Evolutionary conservation across 2,329 filamentous ascomycete species (phyloP).

Genomic region (Pyricularia sp.): DNA sequence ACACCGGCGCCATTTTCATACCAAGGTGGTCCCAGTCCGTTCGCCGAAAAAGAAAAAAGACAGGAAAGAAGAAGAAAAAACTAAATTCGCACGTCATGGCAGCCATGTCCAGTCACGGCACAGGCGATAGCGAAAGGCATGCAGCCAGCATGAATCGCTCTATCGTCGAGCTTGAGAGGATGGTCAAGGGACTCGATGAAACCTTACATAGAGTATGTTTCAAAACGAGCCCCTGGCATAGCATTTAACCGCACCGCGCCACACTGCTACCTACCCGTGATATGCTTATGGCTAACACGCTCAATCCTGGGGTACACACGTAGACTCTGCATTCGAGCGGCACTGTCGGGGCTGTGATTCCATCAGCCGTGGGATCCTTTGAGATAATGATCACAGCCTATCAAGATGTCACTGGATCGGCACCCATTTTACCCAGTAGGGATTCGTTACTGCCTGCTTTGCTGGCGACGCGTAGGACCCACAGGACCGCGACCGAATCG

Average conservation of each 20-base stretch:
- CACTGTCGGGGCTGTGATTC: neutral
- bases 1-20: neutral
- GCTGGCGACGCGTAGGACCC: slow-evolving; percentile 55
- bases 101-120: neutral
- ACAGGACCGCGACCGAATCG: slow-evolving; percentile 51
- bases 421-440: slow-evolving; percentile 52
- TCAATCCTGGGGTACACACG: neutral
- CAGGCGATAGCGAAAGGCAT: slow-evolving; percentile 22
- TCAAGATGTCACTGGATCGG: slow-evolving; percentile 43
- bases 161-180: slow-evolving; percentile 49
- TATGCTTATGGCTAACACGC: slow-evolving; percentile 10
- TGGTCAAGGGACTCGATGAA: slow-evolving; percentile 40
- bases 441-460: slow-evolving; percentile 59
- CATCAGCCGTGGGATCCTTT: slow-evolving; percentile 17
- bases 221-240: neutral
- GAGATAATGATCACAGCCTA: slow-evolving; percentile 52
- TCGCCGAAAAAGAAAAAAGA: neutral
- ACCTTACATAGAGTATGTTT: slow-evolving; percentile 30
- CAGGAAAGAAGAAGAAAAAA: neutral
- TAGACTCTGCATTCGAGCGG: slow-evolving; percentile 1
- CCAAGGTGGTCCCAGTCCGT: neutral
- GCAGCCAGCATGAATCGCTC: slow-evolving; percentile 50
- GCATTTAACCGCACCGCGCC: neutral
- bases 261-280: neutral
- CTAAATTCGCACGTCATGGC: neutral